Percentiles rank a stretch among this genome's conserved stretches.
Conservation (phyloP, 2,329 filamentous ascomycete genomes). For the Microdochium nivale region DNA sequence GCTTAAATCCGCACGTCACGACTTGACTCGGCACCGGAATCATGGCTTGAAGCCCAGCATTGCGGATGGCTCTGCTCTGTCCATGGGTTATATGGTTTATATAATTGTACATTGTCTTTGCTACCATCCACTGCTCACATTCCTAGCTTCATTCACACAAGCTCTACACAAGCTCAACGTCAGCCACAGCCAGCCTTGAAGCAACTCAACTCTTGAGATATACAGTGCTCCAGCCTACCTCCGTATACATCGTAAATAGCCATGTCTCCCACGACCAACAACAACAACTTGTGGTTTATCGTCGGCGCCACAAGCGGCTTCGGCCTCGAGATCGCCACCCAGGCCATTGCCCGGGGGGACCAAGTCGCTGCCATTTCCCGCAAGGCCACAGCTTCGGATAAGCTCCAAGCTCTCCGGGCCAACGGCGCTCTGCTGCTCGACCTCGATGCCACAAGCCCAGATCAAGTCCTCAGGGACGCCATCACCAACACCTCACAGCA, state of each 20-base stretch:
- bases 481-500: slow-evolving; percentile 12
- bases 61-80: too few relatives aligned
- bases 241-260: too few relatives aligned
- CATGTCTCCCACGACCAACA: slow-evolving; percentile 2
- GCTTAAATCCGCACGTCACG: too few relatives aligned
- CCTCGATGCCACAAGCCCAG: slow-evolving; percentile 36
- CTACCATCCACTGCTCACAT: too few relatives aligned
- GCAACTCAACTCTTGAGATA: background rate
- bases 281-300: slow-evolving; percentile 40
- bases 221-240: too few relatives aligned
- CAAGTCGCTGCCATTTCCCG: slow-evolving; percentile 42
- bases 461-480: slow-evolving; percentile 23
- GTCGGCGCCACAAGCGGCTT: slow-evolving; percentile 43
- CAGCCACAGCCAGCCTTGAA: too few relatives aligned
- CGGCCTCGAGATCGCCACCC: slow-evolving; percentile 32
- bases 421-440: slow-evolving; percentile 32
- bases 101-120: too few relatives aligned
- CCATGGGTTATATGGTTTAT: too few relatives aligned
- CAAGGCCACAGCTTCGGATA: slow-evolving; percentile 14
- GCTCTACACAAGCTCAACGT: too few relatives aligned
- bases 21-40: too few relatives aligned
- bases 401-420: slow-evolving; percentile 30
- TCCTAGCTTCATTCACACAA: too few relatives aligned
- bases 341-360: slow-evolving; percentile 36
- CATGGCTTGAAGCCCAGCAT: too few relatives aligned